Evolutionary conservation across 2,329 filamentous ascomycete genomes (phyloP), one percentile per base, ranked within the genome.

Genomic region (Penicillium griseofulvum): DNA sequence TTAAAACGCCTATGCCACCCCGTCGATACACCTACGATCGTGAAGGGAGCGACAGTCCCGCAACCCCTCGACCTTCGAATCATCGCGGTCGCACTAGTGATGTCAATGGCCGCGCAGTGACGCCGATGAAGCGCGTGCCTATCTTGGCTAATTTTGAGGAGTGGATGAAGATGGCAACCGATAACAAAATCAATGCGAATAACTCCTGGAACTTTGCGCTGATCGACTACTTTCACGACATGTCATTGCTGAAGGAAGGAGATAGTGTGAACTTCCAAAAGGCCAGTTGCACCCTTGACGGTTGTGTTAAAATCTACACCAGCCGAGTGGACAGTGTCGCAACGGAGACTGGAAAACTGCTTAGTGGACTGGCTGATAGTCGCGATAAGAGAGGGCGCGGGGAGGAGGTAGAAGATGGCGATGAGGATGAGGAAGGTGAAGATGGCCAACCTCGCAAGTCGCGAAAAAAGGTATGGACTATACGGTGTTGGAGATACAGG

Each of bases 151-250:
- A 99, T 76, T 99, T 97, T 67, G 94, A 99, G 74, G 94, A 99
- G 73, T 97, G 93, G 94, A 97, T 99, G 91, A 99, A 97, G 81
- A 96, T 99, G 91, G 94, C 94, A 2, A 97, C 94, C 16, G 94
- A 99, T 78, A 99, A 99, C 78, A 94, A 94, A 76, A 99, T 99
- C 81, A 99, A 97, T 72, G 93, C 94, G 46, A 86, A 88, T 56
- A 99, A 99, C 74, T 97, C 92, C 29, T 99, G 94, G 94, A 97
- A 97, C 74, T 97, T 99, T 76, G 94, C 94, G n/a, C 83, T 99
- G 17, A 99, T 99, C 71, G 94, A 99, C 74, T 99, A 99, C 76
- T 99, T 99, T 69, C 93, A 99, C 74, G 94, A 99, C 69, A 97
- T 99, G 94, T 96, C 91, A 1, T 79, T 99, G 41, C 80, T 99